Conservation (phyloP, 805 yeast species). For the Myxozyma lipomycoides region DNA sequence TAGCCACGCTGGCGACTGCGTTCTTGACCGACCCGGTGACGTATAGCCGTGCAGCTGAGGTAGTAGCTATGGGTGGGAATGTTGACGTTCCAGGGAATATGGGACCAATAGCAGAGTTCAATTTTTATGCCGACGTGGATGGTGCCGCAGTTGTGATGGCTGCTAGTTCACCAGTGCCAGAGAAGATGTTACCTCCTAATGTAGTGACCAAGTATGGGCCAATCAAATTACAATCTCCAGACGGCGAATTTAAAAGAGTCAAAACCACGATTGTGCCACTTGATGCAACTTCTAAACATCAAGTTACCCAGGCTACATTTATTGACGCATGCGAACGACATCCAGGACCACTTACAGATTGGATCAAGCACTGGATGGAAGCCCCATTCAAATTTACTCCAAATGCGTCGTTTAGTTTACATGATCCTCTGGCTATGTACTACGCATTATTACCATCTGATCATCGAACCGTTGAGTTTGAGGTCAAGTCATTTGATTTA, state of each 20-base stretch:
- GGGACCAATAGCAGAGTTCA: slow-evolving; percentile 44
- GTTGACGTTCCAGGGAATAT: slow-evolving; percentile 39
- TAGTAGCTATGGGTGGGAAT: slow-evolving; percentile 43
- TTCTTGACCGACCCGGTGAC: slow-evolving; percentile 39
- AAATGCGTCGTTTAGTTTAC: slow-evolving; percentile 30
- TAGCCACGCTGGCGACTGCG: slow-evolving; percentile 42
- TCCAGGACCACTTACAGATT: slow-evolving; percentile 35
- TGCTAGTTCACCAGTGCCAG: slow-evolving; percentile 35
- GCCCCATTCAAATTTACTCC: slow-evolving; percentile 24
- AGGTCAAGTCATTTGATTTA: slow-evolving; percentile 33
- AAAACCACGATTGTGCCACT: slow-evolving; percentile 39
- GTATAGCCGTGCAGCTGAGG: slow-evolving; percentile 36
- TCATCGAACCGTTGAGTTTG: slow-evolving; percentile 11
- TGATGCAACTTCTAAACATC: slow-evolving; percentile 39
- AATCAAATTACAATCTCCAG: too few relatives aligned
- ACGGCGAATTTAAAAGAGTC: slow-evolving; percentile 26
- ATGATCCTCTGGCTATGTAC: slow-evolving; percentile 42
- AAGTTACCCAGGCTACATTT: not conserved
- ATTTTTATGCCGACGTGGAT: slow-evolving; percentile 41
- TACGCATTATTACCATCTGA: slow-evolving; percentile 32
- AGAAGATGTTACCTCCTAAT: slow-evolving; percentile 33
- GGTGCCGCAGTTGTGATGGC: slow-evolving; percentile 42
- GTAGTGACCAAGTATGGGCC: not conserved
- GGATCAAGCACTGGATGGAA: slow-evolving; percentile 39
- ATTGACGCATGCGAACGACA: not conserved